Percentiles rank a stretch among this genome's conserved stretches.
Conservation (phyloP, 768 basidiomycete species). For the Lactarius trivialis region DNA sequence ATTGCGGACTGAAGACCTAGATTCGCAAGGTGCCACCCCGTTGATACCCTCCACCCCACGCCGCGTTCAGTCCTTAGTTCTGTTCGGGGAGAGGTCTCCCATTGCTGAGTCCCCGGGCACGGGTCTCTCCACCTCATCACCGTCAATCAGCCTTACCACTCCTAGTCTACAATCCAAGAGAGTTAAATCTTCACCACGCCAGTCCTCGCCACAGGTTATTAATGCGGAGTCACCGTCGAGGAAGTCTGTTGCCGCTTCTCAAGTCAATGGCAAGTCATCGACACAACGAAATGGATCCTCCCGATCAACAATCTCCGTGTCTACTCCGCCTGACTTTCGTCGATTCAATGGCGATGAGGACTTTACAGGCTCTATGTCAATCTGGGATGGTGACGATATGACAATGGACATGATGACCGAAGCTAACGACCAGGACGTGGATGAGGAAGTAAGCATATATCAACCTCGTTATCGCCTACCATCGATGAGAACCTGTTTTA, state of each 20-base stretch:
- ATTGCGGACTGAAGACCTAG: slow-evolving; percentile 20
- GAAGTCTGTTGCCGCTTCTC: slow-evolving; percentile 24
- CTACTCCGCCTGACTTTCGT: slow-evolving; percentile 19
- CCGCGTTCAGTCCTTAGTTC: slow-evolving; percentile 43
- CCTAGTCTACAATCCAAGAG: slow-evolving; percentile 16
- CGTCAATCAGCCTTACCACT: slow-evolving; percentile 15
- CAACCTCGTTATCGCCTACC: neutral
- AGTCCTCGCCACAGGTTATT: slow-evolving; percentile 23
- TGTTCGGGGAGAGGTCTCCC: slow-evolving; percentile 29
- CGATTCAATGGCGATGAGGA: slow-evolving; percentile 26
- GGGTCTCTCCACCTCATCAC: slow-evolving; percentile 22
- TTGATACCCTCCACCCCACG: slow-evolving; percentile 30
- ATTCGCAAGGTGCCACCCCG: slow-evolving; percentile 17
- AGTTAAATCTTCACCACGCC: slow-evolving; percentile 14
- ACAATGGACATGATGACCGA: slow-evolving; percentile 66
- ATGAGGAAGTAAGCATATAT: slow-evolving; percentile 52
- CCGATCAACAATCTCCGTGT: slow-evolving; percentile 12
- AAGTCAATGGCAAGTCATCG: slow-evolving; percentile 24
- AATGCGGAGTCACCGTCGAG: slow-evolving; percentile 21
- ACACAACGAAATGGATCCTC: slow-evolving; percentile 23
- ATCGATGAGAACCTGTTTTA: neutral
- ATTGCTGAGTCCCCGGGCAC: slow-evolving; percentile 23
- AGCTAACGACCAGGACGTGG: slow-evolving; percentile 50
- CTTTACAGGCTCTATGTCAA: slow-evolving; percentile 29
- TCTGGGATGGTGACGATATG: slow-evolving; percentile 53